Evolutionary conservation across 176 grass and related monocot species (phyloP).

Genomic region (Alopecurus myosuroides): DNA sequence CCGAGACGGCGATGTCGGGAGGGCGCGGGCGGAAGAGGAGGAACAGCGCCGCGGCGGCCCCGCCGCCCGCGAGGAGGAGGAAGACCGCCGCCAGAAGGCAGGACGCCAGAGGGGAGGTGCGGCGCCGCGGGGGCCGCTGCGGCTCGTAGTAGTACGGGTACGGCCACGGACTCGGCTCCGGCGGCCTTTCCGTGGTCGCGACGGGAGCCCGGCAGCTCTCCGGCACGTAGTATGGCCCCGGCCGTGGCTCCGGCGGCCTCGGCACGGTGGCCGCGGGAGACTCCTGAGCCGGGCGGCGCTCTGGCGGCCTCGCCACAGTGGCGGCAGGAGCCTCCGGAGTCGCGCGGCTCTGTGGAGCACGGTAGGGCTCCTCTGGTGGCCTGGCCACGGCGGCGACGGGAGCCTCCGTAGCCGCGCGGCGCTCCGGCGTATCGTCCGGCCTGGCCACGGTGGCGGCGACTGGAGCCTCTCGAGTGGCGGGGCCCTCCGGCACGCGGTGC

Average conservation of each 20-base stretch:
- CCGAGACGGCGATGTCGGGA: slow-evolving; percentile 54
- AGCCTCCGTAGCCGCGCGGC: neutral
- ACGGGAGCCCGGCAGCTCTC: neutral
- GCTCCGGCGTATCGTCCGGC: neutral
- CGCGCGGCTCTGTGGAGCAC: neutral
- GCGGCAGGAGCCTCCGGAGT: neutral
- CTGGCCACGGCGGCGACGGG: neutral
- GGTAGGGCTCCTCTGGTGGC: neutral
- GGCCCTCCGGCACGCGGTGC: neutral
- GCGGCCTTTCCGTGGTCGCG: neutral
- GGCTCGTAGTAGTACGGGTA: neutral
- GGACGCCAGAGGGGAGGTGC: slow-evolving; percentile 45
- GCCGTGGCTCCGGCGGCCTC: neutral
- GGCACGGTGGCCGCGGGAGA: neutral
- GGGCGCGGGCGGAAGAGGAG: slow-evolving; percentile 64
- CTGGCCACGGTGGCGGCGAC: neutral
- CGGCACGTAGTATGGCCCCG: neutral
- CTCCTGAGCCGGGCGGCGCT: neutral
- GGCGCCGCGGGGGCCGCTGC: neutral
- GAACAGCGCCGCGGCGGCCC: slow-evolving; percentile 41
- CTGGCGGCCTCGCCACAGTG: neutral
- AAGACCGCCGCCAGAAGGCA: slow-evolving; percentile 54
- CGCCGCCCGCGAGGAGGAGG: slow-evolving; percentile 38
- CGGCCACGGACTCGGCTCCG: neutral
- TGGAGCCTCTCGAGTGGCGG: neutral